Conservation (phyloP, 2,329 filamentous ascomycete species). For the Aspergillus pseudoviridinutans region DNA sequence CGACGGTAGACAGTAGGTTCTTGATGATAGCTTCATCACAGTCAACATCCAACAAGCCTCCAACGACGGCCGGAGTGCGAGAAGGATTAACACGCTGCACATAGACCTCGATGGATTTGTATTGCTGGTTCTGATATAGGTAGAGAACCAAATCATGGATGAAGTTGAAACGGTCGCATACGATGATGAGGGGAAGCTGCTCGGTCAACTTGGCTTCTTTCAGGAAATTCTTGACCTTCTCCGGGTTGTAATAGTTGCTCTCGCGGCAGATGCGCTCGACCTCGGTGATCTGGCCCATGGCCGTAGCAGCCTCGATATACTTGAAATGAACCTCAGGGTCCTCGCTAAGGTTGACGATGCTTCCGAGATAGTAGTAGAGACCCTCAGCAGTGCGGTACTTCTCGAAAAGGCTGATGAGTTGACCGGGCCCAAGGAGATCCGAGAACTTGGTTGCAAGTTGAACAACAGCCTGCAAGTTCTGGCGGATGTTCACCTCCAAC, state of each 20-base stretch:
- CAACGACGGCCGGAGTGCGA: slow-evolving; percentile 86
- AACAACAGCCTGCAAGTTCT: slow-evolving; percentile 91
- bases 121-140: slow-evolving; percentile 98
- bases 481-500: slow-evolving; percentile 93
- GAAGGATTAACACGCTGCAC: slow-evolving; percentile 94
- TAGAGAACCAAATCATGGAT: slow-evolving; percentile 95
- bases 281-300: slow-evolving; percentile 88
- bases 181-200: slow-evolving; percentile 93
- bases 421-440: slow-evolving; percentile 81
- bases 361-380: slow-evolving; percentile 96
- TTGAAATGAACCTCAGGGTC: slow-evolving; percentile 97
- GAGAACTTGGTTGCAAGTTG: slow-evolving; percentile 98
- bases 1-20: slow-evolving; percentile 78
- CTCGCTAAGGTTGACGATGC: slow-evolving; percentile 94
- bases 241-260: slow-evolving; percentile 81
- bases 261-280: slow-evolving; percentile 97
- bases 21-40: slow-evolving; percentile 97
- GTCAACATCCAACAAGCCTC: slow-evolving; percentile 90
- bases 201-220: slow-evolving; percentile 92
- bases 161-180: slow-evolving; percentile 99
- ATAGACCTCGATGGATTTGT: slow-evolving; percentile 97
- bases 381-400: slow-evolving; percentile 97
- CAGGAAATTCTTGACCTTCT: slow-evolving; percentile 98
- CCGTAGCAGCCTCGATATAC: slow-evolving; percentile 96
- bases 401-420: slow-evolving; percentile 89